Evolutionary conservation across 2,329 filamentous ascomycete species (phyloP).

Genomic region (Colletotrichum sp.): DNA sequence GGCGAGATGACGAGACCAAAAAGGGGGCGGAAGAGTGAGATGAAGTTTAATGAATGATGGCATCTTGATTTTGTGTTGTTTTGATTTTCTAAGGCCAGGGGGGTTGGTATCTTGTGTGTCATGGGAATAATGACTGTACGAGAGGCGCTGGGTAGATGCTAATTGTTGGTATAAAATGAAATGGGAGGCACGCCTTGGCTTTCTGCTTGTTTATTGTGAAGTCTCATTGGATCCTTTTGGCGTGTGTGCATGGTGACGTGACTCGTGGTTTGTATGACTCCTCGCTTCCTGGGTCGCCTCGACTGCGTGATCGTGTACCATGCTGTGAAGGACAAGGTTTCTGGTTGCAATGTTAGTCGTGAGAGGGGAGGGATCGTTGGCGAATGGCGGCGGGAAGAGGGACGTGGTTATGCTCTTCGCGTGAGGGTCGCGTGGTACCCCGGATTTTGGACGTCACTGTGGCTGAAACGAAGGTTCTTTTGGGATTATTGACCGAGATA

Average conservation of each 20-base stretch:
- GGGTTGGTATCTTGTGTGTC: slow-evolving; percentile 5
- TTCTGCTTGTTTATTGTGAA: not conserved
- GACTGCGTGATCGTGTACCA: not conserved
- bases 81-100: not conserved
- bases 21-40: not conserved
- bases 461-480: not conserved
- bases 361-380: not conserved
- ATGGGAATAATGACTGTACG: slow-evolving; percentile 23
- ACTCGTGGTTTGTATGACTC: not conserved
- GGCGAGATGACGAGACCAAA: not conserved
- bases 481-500: not conserved
- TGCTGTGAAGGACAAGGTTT: not conserved
- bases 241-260: not conserved
- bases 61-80: not conserved
- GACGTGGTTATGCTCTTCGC: not conserved
- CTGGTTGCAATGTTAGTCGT: not conserved
- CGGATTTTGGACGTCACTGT: not conserved
- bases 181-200: not conserved
- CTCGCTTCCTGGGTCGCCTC: not conserved
- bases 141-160: slow-evolving; percentile 17
- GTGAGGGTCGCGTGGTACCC: not conserved
- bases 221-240: not conserved
- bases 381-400: not conserved
- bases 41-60: slow-evolving; percentile 20
- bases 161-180: slow-evolving; percentile 1